These are phyloP conservation scores for Salix viminalis DNA, from an alignment of 345 rosid genomes.

Conservation along the genomic window DNA sequence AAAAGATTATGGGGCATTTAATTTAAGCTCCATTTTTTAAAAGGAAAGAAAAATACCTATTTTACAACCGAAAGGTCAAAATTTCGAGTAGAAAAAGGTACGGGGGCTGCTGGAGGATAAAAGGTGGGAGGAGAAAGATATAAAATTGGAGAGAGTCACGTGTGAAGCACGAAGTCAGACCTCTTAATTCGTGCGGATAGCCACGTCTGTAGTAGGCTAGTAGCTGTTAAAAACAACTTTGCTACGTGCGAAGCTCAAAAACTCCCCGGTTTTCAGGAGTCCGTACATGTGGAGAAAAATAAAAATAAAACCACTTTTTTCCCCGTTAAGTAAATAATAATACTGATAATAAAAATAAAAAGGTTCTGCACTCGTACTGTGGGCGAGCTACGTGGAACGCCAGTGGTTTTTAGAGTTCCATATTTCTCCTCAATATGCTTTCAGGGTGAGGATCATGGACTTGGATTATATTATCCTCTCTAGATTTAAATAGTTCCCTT, in stretches of 20 bases:
- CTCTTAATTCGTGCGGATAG: not conserved
- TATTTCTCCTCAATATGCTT: not conserved
- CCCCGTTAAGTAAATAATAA: too few relatives aligned
- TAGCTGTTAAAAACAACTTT: not conserved
- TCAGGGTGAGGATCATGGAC: not conserved
- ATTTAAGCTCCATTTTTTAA: not conserved
- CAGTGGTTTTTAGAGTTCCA: constrained; percentile 4
- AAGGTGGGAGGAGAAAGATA: constrained; percentile 16
- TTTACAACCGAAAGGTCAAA: not conserved
- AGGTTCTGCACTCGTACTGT: not conserved
- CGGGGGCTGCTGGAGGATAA: not conserved
- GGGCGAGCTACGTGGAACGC: constrained; percentile 4
- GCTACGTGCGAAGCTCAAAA: too few relatives aligned
- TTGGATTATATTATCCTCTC: not conserved
- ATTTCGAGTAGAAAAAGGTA: not conserved
- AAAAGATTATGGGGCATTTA: not conserved
- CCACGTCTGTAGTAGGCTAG: not conserved
- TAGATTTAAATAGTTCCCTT: not conserved
- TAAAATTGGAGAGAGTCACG: constrained; percentile 16
- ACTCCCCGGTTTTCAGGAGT: constrained; percentile 29
- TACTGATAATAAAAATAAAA: not conserved
- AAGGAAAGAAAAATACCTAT: not conserved
- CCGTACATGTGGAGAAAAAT: constrained; percentile 8
- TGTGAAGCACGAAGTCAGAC: constrained; percentile 16
- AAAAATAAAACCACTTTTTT: not conserved